Conservation (phyloP, 2,329 filamentous ascomycete species). For the Trichoderma sp. region DNA sequence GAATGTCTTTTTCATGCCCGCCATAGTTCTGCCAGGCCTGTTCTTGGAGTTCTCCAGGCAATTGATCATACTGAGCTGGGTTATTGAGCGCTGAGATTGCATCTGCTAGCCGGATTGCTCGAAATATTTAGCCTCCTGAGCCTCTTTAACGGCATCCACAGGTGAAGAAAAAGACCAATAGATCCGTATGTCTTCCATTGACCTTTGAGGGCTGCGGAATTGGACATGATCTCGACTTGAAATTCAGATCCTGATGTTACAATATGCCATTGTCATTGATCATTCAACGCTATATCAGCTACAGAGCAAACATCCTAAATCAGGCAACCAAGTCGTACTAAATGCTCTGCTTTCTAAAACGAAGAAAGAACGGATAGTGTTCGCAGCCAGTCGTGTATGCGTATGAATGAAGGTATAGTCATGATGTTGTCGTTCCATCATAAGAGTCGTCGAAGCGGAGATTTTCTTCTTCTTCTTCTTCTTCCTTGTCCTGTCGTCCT, state of each 20-base stretch:
- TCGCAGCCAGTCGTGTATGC: constrained; percentile 19
- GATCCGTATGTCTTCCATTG: background rate
- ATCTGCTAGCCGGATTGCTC: too few species aligned
- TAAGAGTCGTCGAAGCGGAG: constrained; percentile 45
- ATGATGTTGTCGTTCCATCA: constrained; percentile 43
- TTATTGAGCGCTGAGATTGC: too few species aligned
- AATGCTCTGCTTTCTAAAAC: constrained; percentile 19
- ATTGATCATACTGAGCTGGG: too few species aligned
- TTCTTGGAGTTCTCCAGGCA: background rate
- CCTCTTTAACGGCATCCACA: too few species aligned
- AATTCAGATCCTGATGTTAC: background rate
- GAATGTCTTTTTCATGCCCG: background rate
- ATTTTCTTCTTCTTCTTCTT: constrained; percentile 32
- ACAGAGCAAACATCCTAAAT: constrained; percentile 23
- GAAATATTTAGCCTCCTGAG: too few species aligned
- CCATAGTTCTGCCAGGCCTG: background rate
- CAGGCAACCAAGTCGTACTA: constrained; percentile 8
- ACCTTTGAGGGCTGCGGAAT: too few species aligned
- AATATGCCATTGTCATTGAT: constrained; percentile 4
- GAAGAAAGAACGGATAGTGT: constrained; percentile 23
- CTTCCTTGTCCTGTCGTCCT: constrained; percentile 36
- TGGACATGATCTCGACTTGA: background rate
- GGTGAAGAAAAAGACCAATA: too few species aligned
- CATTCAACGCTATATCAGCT: constrained; percentile 14
- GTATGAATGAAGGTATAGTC: constrained; percentile 32